phyloP scores from a whole-genome alignment of 129 eudicot species.

The Saposhnikovia divaricata region DNA sequence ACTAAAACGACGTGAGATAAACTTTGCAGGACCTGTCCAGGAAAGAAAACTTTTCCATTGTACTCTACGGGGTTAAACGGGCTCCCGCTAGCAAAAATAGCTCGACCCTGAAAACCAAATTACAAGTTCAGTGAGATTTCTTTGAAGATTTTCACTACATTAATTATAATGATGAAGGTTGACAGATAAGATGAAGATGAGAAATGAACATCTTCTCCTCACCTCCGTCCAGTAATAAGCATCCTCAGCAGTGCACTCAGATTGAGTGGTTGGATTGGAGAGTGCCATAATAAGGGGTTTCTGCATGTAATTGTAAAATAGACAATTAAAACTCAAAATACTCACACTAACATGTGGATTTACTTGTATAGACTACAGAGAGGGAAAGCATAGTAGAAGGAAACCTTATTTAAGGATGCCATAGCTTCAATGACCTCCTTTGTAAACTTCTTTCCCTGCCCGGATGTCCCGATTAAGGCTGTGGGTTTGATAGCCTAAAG shows the following conservation, averaged over 20 bases:
- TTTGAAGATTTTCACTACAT: neutral
- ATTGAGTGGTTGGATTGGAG: slow-evolving; percentile 6
- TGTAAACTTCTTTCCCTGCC: neutral
- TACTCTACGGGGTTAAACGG: slow-evolving; percentile 83
- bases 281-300: slow-evolving; percentile 6
- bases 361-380: neutral
- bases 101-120: slow-evolving; percentile 51
- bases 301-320: neutral
- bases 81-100: slow-evolving; percentile 93
- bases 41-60: slow-evolving; percentile 51
- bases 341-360: neutral
- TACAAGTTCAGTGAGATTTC: neutral
- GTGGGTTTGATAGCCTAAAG: slow-evolving; percentile 6
- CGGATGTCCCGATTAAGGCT: slow-evolving; percentile 76
- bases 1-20: neutral
- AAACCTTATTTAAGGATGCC: slow-evolving; percentile 17
- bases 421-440: neutral
- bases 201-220: neutral
- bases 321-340: neutral
- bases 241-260: slow-evolving; percentile 76
- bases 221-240: slow-evolving; percentile 95
- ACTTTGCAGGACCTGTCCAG: slow-evolving; percentile 73
- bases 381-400: neutral
- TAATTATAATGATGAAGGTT: neutral
- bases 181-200: neutral